phyloP scores from a whole-genome alignment of 2,329 filamentous ascomycete genomes.

The Fusarium sp. region DNA sequence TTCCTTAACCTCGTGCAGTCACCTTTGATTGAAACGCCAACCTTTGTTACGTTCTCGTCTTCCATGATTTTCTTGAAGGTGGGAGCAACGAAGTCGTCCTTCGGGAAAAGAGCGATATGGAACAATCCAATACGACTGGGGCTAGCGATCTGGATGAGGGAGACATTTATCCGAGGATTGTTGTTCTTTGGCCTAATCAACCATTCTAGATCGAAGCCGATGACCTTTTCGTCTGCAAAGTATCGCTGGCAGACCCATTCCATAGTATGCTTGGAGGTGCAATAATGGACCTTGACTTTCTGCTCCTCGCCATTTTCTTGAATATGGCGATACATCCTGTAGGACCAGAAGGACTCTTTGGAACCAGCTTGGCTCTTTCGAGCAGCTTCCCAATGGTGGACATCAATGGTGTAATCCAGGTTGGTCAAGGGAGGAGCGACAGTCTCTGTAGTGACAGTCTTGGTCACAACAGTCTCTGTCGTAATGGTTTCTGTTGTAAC shows the following conservation, averaged over 20 bases:
- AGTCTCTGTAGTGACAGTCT: neutral
- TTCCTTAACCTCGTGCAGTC: slow-evolving; percentile 76
- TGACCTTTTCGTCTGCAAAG: slow-evolving; percentile 74
- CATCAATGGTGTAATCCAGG: slow-evolving; percentile 48
- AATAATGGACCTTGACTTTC: slow-evolving; percentile 80
- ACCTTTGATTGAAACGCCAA: slow-evolving; percentile 79
- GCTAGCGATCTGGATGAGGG: slow-evolving; percentile 84
- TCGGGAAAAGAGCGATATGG: slow-evolving; percentile 75
- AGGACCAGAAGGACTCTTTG: slow-evolving; percentile 72
- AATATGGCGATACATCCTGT: slow-evolving; percentile 72
- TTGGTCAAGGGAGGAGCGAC: slow-evolving; percentile 43
- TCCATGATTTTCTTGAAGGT: slow-evolving; percentile 79
- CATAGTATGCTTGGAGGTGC: slow-evolving; percentile 72
- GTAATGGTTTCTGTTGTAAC: neutral
- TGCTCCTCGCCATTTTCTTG: slow-evolving; percentile 55
- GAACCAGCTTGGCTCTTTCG: slow-evolving; percentile 58
- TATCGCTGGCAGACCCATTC: slow-evolving; percentile 72
- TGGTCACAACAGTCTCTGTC: neutral
- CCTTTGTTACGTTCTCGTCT: slow-evolving; percentile 74
- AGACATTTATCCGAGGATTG: slow-evolving; percentile 75
- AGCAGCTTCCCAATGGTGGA: slow-evolving; percentile 54
- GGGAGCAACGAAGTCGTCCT: slow-evolving; percentile 72
- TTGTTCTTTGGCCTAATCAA: slow-evolving; percentile 58
- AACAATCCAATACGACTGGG: slow-evolving; percentile 82
- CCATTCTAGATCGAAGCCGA: slow-evolving; percentile 97